Base-by-base conservation (phyloP, 176 grass and related monocot species). In the Chloris gayana region DNA sequence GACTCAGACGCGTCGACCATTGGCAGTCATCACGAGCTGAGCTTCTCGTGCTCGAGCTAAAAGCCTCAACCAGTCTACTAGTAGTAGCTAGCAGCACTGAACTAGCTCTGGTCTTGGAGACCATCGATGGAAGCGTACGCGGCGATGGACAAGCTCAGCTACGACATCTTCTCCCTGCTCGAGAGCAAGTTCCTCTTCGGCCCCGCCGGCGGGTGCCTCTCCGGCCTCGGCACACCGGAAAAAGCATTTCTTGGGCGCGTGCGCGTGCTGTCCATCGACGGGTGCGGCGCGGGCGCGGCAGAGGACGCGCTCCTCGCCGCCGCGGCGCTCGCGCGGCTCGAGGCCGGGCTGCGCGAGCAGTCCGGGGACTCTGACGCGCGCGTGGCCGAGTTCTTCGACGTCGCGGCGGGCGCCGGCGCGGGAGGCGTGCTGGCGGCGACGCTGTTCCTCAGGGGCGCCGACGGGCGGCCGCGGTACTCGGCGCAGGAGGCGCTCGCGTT, bases 331-430 rank as follows among this genome's bases (percentile, higher is more conserved):
- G 86, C 78, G 0, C 62, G 84, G 26, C 94, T 97, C 44, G 94
- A 97, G 83, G 49, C 86, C 9, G 59, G 70, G 0, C 89, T 97
- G 39, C 88, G 84, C 11, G n/a, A 49, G 68, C 34, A 45, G 1
- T 24, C 80, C 2, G 90, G 90, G 10, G 81, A 91, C 54, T 30
- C 84, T 0, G 82, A 83, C 24, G 88, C 86, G 0, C 78, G 86
- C 38, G 82, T 93, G 1, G 86, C 91, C 7, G 88, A 93, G 56
- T 97, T 93, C 86, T 97, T 97, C 41, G 94, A 97, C 78, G 5
- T 88, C 8, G 86, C 94, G 0, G 94, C 94, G 0, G 91, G 94
- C 34, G 64, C 91, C 35, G 88, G 91, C 34, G 80, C 77, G 2
- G 91, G 94, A 0, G 88, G 81, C 0, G 83, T 97, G 33, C 88